Evolutionary conservation across 257 asterid genomes (phyloP).

Genomic region (Solanum medicagineum): DNA sequence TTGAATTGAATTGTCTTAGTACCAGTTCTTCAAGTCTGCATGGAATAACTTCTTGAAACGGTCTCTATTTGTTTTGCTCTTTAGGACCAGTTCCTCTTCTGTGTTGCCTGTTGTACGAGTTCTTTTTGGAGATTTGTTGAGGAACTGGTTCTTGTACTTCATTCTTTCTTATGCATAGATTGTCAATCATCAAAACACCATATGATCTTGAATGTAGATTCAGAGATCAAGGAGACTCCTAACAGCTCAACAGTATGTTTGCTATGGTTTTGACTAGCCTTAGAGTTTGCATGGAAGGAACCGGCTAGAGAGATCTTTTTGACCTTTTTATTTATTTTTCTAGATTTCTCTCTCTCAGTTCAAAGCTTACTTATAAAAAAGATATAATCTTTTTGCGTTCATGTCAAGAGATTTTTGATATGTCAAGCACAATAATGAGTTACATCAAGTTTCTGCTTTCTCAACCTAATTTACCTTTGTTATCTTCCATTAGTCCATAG

Average conservation of each 20-base stretch:
- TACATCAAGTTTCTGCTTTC: background rate
- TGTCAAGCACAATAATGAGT: background rate
- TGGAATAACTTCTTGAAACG: too few species aligned
- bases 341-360: background rate
- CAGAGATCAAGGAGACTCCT: background rate
- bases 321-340: background rate
- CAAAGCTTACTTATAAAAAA: background rate
- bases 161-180: background rate
- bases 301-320: background rate
- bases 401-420: background rate
- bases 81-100: too few species aligned
- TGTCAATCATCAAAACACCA: background rate
- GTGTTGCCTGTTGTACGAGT: background rate
- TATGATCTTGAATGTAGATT: background rate
- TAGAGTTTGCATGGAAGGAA: background rate
- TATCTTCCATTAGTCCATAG: slow-evolving; percentile 31
- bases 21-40: too few species aligned
- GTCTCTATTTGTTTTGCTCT: too few species aligned
- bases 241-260: background rate
- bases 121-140: background rate
- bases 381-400: background rate
- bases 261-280: background rate
- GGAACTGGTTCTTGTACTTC: background rate
- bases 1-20: too few species aligned
- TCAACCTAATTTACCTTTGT: background rate